phyloP scores from a whole-genome alignment of 495 filamentous ascomycete genomes.

The Lepraria neglecta region DNA sequence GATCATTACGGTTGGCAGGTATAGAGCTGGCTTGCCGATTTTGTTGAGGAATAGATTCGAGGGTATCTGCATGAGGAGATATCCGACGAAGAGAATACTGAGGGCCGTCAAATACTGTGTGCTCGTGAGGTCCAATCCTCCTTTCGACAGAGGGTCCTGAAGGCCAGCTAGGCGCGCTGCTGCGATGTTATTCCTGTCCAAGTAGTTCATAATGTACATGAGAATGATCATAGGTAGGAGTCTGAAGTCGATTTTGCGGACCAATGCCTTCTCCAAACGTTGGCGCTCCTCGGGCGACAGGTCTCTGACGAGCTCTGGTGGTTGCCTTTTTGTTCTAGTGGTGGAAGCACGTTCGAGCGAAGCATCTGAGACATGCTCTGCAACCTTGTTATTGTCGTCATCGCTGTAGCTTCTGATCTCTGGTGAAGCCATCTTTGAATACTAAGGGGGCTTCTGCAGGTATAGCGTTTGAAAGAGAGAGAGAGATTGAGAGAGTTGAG shows the following conservation, averaged over 20 bases:
- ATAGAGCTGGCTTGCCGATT: slow-evolving; percentile 52
- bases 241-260: slow-evolving; percentile 58
- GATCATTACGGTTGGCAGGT: slow-evolving; percentile 59
- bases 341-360: not conserved
- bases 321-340: slow-evolving; percentile 28
- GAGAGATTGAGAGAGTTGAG: not conserved
- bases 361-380: slow-evolving; percentile 9
- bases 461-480: not conserved
- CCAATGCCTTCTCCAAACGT: slow-evolving; percentile 44
- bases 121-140: slow-evolving; percentile 42
- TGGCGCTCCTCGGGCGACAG: slow-evolving; percentile 46
- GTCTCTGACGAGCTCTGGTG: slow-evolving; percentile 46
- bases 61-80: slow-evolving; percentile 47
- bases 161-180: slow-evolving; percentile 49
- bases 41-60: slow-evolving; percentile 45
- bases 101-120: slow-evolving; percentile 55
- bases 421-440: slow-evolving; percentile 5
- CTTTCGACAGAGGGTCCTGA: slow-evolving; percentile 29
- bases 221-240: slow-evolving; percentile 58
- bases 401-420: not conserved
- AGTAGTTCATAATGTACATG: slow-evolving; percentile 78
- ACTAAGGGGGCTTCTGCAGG: not conserved
- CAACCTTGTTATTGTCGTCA: slow-evolving; percentile 2
- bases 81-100: slow-evolving; percentile 68
- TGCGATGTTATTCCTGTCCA: slow-evolving; percentile 62